Evolutionary conservation across 2,329 filamentous ascomycete genomes (phyloP).

Genomic region (Alternaria sp.): DNA sequence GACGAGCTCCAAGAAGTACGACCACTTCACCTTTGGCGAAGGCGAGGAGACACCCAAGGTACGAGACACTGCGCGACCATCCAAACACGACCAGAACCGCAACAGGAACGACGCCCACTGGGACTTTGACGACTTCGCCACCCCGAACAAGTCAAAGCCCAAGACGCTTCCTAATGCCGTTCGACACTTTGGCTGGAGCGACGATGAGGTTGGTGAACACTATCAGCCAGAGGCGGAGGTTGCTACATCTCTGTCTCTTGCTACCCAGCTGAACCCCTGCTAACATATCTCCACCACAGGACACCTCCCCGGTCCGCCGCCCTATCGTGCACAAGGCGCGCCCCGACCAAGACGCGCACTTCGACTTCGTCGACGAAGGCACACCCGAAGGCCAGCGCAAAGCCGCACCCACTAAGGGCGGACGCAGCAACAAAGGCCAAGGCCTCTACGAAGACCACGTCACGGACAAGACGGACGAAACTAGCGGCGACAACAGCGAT

Average conservation of each 20-base stretch:
- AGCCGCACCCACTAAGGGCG: constrained; percentile 49
- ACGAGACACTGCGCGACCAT: constrained; percentile 63
- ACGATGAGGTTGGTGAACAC: constrained; percentile 62
- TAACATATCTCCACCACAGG: constrained; percentile 46
- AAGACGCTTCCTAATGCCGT: constrained; percentile 72
- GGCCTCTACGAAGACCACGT: constrained; percentile 80
- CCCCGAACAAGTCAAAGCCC: constrained; percentile 75
- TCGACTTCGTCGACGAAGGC: constrained; percentile 80
- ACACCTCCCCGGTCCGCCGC: constrained; percentile 65
- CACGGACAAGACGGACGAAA: constrained; percentile 55
- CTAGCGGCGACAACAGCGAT: constrained; percentile 58
- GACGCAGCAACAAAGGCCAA: constrained; percentile 69
- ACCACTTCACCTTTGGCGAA: constrained; percentile 84
- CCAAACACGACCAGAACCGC: constrained; percentile 8
- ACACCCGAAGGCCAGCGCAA: constrained; percentile 60
- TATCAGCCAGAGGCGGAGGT: constrained; percentile 24
- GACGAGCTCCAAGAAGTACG: constrained; percentile 78
- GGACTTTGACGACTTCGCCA: constrained; percentile 87
- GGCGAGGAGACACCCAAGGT: constrained; percentile 54
- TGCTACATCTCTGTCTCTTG: constrained; percentile 11
- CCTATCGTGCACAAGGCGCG: constrained; percentile 71
- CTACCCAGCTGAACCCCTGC: constrained; percentile 6
- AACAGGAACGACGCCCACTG: constrained; percentile 59
- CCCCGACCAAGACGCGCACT: constrained; percentile 81
- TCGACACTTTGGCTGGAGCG: constrained; percentile 78